phyloP scores from a whole-genome alignment of 2,329 filamentous ascomycete genomes.

The Metarhizium rileyi region DNA sequence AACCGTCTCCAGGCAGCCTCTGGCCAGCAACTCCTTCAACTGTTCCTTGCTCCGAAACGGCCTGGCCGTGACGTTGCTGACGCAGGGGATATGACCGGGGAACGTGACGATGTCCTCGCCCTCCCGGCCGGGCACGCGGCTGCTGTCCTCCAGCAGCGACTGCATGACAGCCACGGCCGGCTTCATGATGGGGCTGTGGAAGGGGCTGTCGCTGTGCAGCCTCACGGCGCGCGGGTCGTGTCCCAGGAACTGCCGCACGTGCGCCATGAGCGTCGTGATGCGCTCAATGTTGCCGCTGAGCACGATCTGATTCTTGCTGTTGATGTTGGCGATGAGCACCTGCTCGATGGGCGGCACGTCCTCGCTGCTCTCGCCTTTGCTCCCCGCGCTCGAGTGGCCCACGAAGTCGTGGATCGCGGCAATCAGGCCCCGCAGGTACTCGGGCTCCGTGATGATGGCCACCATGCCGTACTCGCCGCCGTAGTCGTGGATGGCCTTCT shows the following conservation, averaged over 20 bases:
- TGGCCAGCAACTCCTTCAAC: conserved; percentile 67
- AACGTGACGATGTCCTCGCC: conserved; percentile 61
- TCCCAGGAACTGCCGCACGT: conserved; percentile 80
- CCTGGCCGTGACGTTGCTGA: conserved; percentile 77
- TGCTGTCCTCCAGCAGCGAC: conserved; percentile 51
- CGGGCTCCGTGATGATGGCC: conserved; percentile 77
- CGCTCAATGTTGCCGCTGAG: conserved; percentile 76
- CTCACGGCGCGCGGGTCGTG: conserved; percentile 84
- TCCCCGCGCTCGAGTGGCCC: conserved; percentile 53
- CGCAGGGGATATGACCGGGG: conserved; percentile 63
- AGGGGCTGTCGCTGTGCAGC: conserved; percentile 79
- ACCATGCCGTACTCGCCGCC: conserved; percentile 91
- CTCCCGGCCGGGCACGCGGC: conserved; percentile 41
- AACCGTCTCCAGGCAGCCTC: conserved; percentile 85
- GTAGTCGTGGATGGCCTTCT: conserved; percentile 51
- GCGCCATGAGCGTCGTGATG: conserved; percentile 72
- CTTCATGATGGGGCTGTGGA: conserved; percentile 86
- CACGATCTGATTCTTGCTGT: conserved; percentile 93
- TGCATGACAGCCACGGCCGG: conserved; percentile 71
- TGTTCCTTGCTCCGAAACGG: conserved; percentile 67
- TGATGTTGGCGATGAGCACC: conserved; percentile 87
- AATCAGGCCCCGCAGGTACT: conserved; percentile 61
- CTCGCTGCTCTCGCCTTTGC: conserved; percentile 57
- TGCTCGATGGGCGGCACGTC: conserved; percentile 71
- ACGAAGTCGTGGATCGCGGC: conserved; percentile 71